Evolutionary conservation across 73 alveolate genomes (phyloP).

Genomic region (Paramecium caudatum): DNA sequence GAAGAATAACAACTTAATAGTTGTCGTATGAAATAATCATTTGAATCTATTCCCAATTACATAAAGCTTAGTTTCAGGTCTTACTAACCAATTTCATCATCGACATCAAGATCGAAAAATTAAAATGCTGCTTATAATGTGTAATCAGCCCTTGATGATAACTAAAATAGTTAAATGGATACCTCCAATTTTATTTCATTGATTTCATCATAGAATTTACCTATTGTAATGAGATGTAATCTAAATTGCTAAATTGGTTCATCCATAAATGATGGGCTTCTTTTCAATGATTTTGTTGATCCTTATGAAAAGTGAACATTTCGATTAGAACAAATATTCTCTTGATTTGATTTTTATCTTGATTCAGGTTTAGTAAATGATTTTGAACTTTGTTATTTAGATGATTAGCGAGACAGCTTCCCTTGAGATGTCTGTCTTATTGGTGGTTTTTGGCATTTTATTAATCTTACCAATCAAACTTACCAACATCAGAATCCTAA

Average conservation of each 20-base stretch:
- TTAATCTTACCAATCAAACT: slow-evolving; percentile 31
- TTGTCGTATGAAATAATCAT: background rate
- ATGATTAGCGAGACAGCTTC: background rate
- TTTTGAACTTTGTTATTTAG: slow-evolving; percentile 20
- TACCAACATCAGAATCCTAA: slow-evolving; percentile 54
- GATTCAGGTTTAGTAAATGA: background rate
- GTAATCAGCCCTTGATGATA: slow-evolving; percentile 47
- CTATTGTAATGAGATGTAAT: slow-evolving; percentile 37
- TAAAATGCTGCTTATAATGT: background rate
- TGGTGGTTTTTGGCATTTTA: slow-evolving; percentile 1
- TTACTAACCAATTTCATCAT: background rate
- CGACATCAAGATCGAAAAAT: slow-evolving; percentile 60
- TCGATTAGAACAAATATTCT: background rate
- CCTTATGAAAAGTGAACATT: slow-evolving; percentile 31
- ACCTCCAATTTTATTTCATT: slow-evolving; percentile 41
- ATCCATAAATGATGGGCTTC: background rate
- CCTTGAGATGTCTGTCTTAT: background rate
- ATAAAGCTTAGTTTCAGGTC: slow-evolving; percentile 4
- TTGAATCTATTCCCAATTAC: slow-evolving; percentile 25
- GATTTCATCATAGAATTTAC: background rate
- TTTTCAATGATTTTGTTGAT: background rate
- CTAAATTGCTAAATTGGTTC: background rate
- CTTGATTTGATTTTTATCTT: slow-evolving; percentile 18
- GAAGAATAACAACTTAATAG: background rate
- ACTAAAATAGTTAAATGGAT: background rate